Evolutionary conservation across 1,284 basidiomycete genomes (phyloP), one percentile per base, ranked within the genome.

Genomic region (Somion occarium): DNA sequence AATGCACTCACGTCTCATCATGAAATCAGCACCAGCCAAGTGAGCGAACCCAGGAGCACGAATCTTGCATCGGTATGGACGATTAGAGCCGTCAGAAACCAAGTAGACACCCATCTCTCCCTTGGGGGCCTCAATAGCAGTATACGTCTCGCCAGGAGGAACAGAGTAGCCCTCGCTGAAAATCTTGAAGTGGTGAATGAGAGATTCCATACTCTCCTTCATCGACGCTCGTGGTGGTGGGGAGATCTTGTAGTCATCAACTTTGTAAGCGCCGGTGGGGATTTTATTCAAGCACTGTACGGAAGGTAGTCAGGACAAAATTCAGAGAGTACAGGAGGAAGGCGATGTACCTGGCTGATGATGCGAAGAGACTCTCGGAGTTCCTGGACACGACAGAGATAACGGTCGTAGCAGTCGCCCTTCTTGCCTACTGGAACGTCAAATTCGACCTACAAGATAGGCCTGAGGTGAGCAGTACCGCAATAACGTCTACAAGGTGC

Each of bases 121-220:
- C 75, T 99, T 99, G 51, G 95, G 96, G 18, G 96, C 96, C 73
- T 99, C 96, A 61, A 99, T 98, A 3, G 96, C 93, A 50, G 84
- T 85, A 75, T 99, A 99, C 0, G 96, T 99, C 76, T 99, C 96
- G 27, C 96, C 88, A 18, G 95, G 91, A 15, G 96, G 96, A n/a
- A 98, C 96, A 25, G 91, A 91, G 75, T 93, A 99, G 19, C 96
- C 96, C 71, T 99, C 95, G 51, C 89, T 93, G 78, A 96, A 98
- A 61, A 95, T 77, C 87, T 98, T 98, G 78, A 99, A 99, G 76
- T 99, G 96, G 71, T 98, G 95, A 63, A 98, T 98, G 57, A 98
- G 80, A 12, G 89, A 85, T 73, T 98, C 93, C 95, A 98, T 98
- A 70, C 85, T 92, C 77, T 99, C 96, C 75, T 99, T 99, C 97